phyloP scores from a whole-genome alignment of 176 grass and related monocot species.

The Paspalum notatum region DNA sequence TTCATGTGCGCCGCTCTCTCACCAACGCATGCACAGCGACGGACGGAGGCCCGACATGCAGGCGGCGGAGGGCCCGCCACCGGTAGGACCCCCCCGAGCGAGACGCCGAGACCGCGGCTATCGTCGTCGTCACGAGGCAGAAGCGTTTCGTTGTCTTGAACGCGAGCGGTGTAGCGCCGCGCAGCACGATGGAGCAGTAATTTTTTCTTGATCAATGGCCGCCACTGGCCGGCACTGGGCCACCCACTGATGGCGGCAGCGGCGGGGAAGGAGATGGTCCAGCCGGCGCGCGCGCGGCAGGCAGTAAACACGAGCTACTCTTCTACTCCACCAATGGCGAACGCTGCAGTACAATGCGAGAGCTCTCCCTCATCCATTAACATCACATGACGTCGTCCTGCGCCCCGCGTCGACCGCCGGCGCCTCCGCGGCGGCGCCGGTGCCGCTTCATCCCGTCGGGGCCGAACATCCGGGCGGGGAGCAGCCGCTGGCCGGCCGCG shows the following conservation, averaged over 20 bases:
- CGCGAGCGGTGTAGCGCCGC: neutral
- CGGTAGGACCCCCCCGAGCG: neutral
- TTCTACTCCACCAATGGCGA: conserved; percentile 26
- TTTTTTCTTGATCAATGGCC: neutral
- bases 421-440: conserved; percentile 42
- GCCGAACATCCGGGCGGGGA: conserved; percentile 37
- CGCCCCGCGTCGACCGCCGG: conserved; percentile 24
- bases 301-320: conserved; percentile 29
- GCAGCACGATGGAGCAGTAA: neutral
- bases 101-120: neutral
- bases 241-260: no score
- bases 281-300: neutral
- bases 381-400: conserved; percentile 51
- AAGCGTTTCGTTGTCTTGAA: neutral
- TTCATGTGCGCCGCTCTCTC: neutral
- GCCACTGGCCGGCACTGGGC: no score
- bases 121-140: neutral
- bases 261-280: conserved; percentile 22
- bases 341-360: neutral
- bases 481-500: neutral
- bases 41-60: neutral
- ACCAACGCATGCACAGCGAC: neutral
- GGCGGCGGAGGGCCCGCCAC: neutral
- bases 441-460: conserved; percentile 56
- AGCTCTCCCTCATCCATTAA: neutral